A percentile compares a stretch with the other conserved stretches of the same genome.
Evolutionary conservation across 306 rosid species (phyloP).

Genomic region (Arachis hypogaea): DNA sequence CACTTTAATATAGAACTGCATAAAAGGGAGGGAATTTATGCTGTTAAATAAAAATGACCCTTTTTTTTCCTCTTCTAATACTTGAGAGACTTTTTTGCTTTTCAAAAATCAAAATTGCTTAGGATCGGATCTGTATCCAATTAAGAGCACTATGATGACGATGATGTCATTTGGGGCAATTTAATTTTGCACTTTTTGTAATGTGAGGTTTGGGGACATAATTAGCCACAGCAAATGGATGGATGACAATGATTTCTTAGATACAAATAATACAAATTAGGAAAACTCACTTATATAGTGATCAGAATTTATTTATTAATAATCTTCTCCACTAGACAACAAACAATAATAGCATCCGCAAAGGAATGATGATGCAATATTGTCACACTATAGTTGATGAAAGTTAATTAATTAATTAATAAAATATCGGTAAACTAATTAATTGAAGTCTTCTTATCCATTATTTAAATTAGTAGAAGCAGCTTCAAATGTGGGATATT

Average conservation of each 20-base stretch:
- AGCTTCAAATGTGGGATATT: slow-evolving; percentile 32
- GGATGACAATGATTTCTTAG: slow-evolving; percentile 18
- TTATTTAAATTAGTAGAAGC: slow-evolving; percentile 31
- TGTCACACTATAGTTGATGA: not conserved
- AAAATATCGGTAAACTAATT: not conserved
- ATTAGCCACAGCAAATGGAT: slow-evolving; percentile 12
- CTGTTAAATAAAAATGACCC: too few species aligned
- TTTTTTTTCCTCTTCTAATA: too few species aligned
- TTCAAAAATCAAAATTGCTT: too few species aligned
- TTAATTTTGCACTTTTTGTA: slow-evolving; percentile 7
- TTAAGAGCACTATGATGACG: not conserved
- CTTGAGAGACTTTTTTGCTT: not conserved
- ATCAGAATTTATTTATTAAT: not conserved
- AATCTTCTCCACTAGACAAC: slow-evolving; percentile 27
- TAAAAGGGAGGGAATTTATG: too few species aligned
- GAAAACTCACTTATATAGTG: too few species aligned
- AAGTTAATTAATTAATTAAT: not conserved
- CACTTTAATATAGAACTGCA: too few species aligned
- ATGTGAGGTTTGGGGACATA: slow-evolving; percentile 32
- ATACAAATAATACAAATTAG: not conserved
- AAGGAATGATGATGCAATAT: slow-evolving; percentile 47
- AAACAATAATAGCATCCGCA: slow-evolving; percentile 27
- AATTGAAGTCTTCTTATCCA: slow-evolving; percentile 4
- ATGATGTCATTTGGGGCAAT: slow-evolving; percentile 37
- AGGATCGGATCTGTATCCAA: not conserved